Evolutionary conservation across 306 rosid genomes (phyloP), one percentile per base, ranked within the genome.

Genomic region (Quercus parvula): DNA sequence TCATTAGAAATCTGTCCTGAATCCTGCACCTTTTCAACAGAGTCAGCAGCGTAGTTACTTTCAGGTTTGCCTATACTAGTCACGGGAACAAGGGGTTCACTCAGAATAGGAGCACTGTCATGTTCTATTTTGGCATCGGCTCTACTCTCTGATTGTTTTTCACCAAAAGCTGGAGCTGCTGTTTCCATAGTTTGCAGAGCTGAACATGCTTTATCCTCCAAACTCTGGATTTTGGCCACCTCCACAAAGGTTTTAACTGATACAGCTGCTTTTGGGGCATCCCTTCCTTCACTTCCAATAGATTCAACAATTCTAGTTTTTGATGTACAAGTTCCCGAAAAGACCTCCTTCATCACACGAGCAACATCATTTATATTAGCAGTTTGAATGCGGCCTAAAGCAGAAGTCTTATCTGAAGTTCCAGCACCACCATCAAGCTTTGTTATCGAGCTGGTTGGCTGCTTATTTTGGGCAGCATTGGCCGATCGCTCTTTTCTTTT

Each of bases 321-420:
- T 72, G 92, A 72, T 81, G 87, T 74, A 88, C 96, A 78, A 79
- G 97, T 90, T 74, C 94, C 97, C 38, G 98, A 91, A 89, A 96
- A 96, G 62, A 93, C 92, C 85, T 96, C 99, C 90, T 96, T 96
- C 99, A 96, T 96, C 75, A 91, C 99, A 67, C 99, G 94, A 41
- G 98, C 99, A 88, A 96, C 97, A 73, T 96, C 99, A 86, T 90
- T 94, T 74, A 96, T 88, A 57, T 88, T 76, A 30, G 92, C 89
- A 52, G 90, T 88, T 78, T 87, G 96, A 72, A 90, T 87, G 75
- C 94, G 90, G 19, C 97, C 97, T 67, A 86, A 74, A 78, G 85
- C 66, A 76, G 93, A 44, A 75, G 77, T 77, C 86, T 86, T 92
- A 67, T 94, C 99, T 49, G 87, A 79, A 74, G 94, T 85, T 64